phyloP scores from a whole-genome alignment of 179 eudicot species.

The Corrigiola litoralis region DNA sequence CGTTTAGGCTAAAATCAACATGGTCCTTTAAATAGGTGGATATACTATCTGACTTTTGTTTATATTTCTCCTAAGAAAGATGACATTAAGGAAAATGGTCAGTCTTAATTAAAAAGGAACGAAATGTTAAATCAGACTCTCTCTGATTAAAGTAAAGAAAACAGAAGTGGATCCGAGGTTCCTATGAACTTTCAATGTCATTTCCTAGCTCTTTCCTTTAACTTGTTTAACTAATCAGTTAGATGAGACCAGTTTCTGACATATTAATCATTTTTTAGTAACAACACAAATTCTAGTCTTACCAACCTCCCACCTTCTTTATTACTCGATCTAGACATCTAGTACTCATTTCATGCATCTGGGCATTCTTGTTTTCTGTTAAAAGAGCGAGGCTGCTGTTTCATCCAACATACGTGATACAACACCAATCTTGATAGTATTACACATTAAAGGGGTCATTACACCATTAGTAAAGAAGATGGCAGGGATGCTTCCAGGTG shows the following conservation, averaged over 20 bases:
- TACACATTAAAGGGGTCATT: too few relatives aligned
- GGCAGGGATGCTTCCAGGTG: slow-evolving; percentile 60
- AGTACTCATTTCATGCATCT: not conserved
- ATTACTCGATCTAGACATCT: too few relatives aligned
- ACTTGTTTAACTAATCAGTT: not conserved
- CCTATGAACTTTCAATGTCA: not conserved
- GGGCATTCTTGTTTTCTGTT: not conserved
- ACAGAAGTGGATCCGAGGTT: not conserved
- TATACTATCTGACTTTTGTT: too few relatives aligned
- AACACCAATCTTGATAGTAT: too few relatives aligned
- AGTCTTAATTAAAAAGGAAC: too few relatives aligned
- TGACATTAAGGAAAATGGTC: too few relatives aligned
- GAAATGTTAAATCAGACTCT: too few relatives aligned
- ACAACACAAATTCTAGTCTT: not conserved
- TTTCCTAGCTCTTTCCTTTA: not conserved
- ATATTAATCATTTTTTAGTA: not conserved
- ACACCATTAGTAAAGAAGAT: not conserved
- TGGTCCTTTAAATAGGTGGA: too few relatives aligned
- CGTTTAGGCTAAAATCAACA: too few relatives aligned
- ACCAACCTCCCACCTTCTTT: not conserved
- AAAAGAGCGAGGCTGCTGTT: too few relatives aligned
- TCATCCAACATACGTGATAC: too few relatives aligned
- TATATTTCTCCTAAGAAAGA: too few relatives aligned
- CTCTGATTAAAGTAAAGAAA: not conserved
- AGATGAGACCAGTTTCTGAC: not conserved